Evolutionary conservation across 352 stramenopile species (phyloP), one percentile per base, ranked within the genome.

Genomic region (Phytophthora palmivora): DNA sequence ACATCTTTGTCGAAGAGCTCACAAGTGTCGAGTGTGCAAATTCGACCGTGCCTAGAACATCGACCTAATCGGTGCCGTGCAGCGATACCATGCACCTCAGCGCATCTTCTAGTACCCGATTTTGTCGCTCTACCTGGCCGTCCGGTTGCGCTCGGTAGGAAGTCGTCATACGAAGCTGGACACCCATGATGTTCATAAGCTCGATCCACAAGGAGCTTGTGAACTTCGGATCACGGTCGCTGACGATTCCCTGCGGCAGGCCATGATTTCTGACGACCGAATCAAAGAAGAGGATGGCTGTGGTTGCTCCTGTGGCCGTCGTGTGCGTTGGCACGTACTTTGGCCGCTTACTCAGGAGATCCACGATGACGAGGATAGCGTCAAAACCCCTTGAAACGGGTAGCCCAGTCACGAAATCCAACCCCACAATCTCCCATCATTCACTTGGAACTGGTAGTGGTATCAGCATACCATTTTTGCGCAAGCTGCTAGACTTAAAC

Each of bases 1-100:
- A 59, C 15, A 60, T 22, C n/a, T 52, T 60, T 2, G 52, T 52
- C 4, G 52, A 60, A 6, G 51, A 19, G 19, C 39, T 59, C 26
- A 32, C 6, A 9, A 60, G 52, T 10, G 52, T 60, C 8, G 41
- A 30, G 12, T 60, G 42, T 1, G 41, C 42, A 11, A 38, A 46
- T 15, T 52, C 52, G 6, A 60, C 52, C 9, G 42, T 60, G 3
- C 14, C 16, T 1, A 60, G 52, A 8, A 52, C 32, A 3, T 60
- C 42, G n/a, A 43, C 41, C 52, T 41, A 60, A 12, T 60, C 34
- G 2, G 42, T 52, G 0, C 52, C 52, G 5, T 59, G 16, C 19
- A 50, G 19, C 16, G 51, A 59, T 4, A 59, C 38, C 38, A 59
- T 50, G 30, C 51, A 51, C 4, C 51, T 39, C 1, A 44, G 39